Percentiles rank a stretch among this genome's conserved stretches.
Conservation (phyloP, 2,329 filamentous ascomycete genomes). For the Diaporthe eres region DNA sequence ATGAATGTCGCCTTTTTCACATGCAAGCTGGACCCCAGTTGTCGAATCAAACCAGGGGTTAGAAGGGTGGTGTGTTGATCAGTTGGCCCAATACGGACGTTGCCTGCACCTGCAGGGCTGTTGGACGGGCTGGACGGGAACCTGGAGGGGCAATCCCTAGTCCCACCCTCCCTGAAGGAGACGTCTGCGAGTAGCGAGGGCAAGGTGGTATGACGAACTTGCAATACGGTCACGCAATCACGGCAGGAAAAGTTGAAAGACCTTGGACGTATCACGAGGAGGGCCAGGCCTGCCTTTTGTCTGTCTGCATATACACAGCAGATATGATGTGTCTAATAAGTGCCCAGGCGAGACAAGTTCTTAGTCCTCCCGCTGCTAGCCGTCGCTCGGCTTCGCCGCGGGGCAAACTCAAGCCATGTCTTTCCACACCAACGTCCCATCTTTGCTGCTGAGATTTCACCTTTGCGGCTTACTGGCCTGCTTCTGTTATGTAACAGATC, state of each 20-base stretch:
- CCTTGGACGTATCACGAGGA: background rate
- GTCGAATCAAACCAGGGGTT: background rate
- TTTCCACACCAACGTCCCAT: slow-evolving; percentile 30
- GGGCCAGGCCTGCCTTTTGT: background rate
- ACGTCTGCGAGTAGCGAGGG: background rate
- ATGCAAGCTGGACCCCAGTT: background rate
- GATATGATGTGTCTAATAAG: background rate
- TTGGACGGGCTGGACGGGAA: background rate
- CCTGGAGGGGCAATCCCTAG: slow-evolving; percentile 8
- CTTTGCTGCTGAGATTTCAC: slow-evolving; percentile 22
- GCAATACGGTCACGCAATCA: slow-evolving; percentile 19
- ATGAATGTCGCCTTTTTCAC: background rate
- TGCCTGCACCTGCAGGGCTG: background rate
- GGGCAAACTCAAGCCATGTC: slow-evolving; percentile 30
- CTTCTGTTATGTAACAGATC: slow-evolving; percentile 34
- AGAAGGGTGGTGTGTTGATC: background rate
- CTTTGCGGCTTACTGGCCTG: slow-evolving; percentile 12
- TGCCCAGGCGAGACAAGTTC: background rate
- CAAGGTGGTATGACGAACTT: slow-evolving; percentile 3
- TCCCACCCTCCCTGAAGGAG: background rate
- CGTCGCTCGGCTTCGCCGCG: slow-evolving; percentile 31
- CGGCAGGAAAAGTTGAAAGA: slow-evolving; percentile 15
- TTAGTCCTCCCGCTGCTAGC: slow-evolving; percentile 27
- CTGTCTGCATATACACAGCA: background rate
- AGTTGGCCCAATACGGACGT: background rate